A percentile compares a stretch with the other conserved stretches of the same genome.
Evolutionary conservation across 768 basidiomycete genomes (phyloP).

Genomic region (Agaricus bisporus): DNA sequence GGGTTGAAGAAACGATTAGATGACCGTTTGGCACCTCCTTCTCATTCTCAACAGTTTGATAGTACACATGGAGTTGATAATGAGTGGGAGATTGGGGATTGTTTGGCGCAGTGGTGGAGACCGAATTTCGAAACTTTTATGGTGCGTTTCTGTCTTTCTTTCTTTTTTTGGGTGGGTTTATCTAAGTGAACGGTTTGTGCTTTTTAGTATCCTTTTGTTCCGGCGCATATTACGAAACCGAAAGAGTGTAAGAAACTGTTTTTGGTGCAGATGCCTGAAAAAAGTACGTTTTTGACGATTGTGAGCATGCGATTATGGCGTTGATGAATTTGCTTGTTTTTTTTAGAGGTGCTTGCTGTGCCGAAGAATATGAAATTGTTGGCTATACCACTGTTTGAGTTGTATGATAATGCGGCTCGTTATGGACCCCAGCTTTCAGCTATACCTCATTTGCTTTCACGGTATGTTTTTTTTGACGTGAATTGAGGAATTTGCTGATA

Average conservation of each 20-base stretch:
- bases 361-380: conserved; percentile 99
- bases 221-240: conserved; percentile 94
- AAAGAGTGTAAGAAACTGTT: conserved; percentile 98
- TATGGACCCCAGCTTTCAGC: conserved; percentile 94
- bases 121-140: conserved; percentile 99
- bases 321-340: not conserved
- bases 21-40: conserved; percentile 79
- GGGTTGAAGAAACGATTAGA: conserved; percentile 88
- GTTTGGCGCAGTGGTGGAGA: conserved; percentile 97
- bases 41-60: conserved; percentile 66
- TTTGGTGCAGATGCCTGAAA: conserved; percentile 91
- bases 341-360: conserved; percentile 86
- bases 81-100: conserved; percentile 96
- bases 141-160: conserved; percentile 45
- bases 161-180: not conserved
- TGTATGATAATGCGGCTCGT: conserved; percentile 95
- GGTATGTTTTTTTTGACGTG: not conserved
- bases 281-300: conserved; percentile 50
- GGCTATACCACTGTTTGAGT: conserved; percentile 92
- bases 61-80: conserved; percentile 72
- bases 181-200: not conserved
- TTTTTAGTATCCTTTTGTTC: conserved; percentile 83
- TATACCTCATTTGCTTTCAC: conserved; percentile 84
- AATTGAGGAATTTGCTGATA: conserved; percentile 46
- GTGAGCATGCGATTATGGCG: not conserved